Percentiles rank a stretch among this genome's conserved stretches.
These are phyloP conservation scores for Fraxinus anomala DNA, from an alignment of 257 asterid species.

Conservation along the genomic window DNA sequence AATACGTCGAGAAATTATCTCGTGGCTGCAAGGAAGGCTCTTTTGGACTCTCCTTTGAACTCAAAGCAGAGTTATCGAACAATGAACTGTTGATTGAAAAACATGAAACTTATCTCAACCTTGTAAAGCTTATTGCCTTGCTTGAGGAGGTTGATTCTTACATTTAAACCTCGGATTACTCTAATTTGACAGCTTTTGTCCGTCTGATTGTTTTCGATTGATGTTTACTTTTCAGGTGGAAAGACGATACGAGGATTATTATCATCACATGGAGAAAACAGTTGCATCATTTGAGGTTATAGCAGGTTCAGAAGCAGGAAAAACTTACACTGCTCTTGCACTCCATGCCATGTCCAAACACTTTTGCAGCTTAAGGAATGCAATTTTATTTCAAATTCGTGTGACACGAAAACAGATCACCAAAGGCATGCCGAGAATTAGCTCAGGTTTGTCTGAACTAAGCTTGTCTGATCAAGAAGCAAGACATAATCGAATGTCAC, in stretches of 20 bases:
- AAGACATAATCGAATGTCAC: constrained; percentile 40
- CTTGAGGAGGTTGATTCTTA: constrained; percentile 60
- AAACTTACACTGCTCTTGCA: constrained; percentile 77
- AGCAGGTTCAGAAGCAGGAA: constrained; percentile 75
- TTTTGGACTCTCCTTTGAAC: constrained; percentile 39
- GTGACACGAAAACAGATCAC: constrained; percentile 42
- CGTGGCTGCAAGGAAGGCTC: constrained; percentile 43
- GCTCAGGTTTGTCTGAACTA: constrained; percentile 60
- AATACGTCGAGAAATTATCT: constrained; percentile 46
- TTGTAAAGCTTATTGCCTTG: constrained; percentile 66
- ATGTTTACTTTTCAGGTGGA: constrained; percentile 53
- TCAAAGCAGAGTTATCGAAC: constrained; percentile 53
- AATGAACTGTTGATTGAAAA: constrained; percentile 47
- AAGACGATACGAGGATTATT: constrained; percentile 72
- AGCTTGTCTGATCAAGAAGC: constrained; percentile 60
- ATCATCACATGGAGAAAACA: constrained; percentile 60
- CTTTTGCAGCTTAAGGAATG: constrained; percentile 63
- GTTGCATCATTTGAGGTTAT: constrained; percentile 67
- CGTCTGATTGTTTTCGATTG: background rate
- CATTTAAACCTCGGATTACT: background rate
- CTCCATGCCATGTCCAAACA: constrained; percentile 92
- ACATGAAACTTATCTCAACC: constrained; percentile 46
- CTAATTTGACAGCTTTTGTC: background rate
- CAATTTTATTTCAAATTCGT: constrained; percentile 63
- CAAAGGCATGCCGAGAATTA: constrained; percentile 60